phyloP scores from a whole-genome alignment of 192 early-diverging fungal genomes.

The Phlyctochytrium planicorne region DNA sequence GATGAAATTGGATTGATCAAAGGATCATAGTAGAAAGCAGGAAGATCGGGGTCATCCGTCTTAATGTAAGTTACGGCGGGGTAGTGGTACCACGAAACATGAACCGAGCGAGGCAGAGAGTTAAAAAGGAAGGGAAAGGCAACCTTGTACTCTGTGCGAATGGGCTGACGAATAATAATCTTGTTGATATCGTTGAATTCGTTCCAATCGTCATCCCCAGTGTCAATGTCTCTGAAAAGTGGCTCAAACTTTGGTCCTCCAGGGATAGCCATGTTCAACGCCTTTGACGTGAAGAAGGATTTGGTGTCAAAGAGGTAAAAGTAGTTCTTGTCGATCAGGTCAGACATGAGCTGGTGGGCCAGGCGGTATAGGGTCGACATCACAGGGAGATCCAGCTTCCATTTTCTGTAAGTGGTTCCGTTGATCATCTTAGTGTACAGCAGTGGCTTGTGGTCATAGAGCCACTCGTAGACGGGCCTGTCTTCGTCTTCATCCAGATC shows the following conservation, averaged over 20 bases:
- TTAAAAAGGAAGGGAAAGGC: constrained; percentile 99
- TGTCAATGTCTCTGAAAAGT: constrained; percentile 92
- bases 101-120: constrained; percentile 90
- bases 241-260: constrained; percentile 99
- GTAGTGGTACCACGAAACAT: constrained; percentile 90
- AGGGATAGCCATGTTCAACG: constrained; percentile 96
- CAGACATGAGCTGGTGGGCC: constrained; percentile 89
- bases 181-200: constrained; percentile 99
- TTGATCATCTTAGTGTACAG: constrained; percentile 74
- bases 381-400: constrained; percentile 88
- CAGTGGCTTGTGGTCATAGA: constrained; percentile 95
- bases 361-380: constrained; percentile 95
- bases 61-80: constrained; percentile 87
- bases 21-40: constrained; percentile 97
- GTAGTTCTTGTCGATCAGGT: constrained; percentile 93
- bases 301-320: constrained; percentile 97
- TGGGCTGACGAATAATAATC: constrained; percentile 97
- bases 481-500: constrained; percentile 97
- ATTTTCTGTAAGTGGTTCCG: constrained; percentile 84
- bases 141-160: constrained; percentile 98
- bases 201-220: constrained; percentile 99
- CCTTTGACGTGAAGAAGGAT: constrained; percentile 96
- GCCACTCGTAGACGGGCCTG: constrained; percentile 86
- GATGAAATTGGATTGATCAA: constrained; percentile 97
- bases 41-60: constrained; percentile 91